A percentile compares a stretch with the other conserved stretches of the same genome.
phyloP scores from a whole-genome alignment of 441 rosid genomes.

The Brassica balearica region DNA sequence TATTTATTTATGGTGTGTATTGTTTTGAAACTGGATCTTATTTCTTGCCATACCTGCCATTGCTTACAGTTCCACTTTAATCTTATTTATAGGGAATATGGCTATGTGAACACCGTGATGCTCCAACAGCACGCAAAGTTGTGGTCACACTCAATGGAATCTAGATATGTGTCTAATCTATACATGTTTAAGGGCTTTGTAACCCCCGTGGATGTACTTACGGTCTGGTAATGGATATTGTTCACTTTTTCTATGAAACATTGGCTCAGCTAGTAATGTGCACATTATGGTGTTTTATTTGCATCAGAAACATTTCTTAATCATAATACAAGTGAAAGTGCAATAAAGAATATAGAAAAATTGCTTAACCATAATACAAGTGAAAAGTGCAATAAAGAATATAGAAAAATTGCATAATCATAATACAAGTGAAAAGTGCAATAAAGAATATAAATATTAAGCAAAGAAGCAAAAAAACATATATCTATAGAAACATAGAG shows the following conservation, averaged over 20 bases:
- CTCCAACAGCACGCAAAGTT: constrained; percentile 77
- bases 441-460: background rate
- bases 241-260: constrained; percentile 5
- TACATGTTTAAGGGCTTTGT: constrained; percentile 9
- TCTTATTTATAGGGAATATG: constrained; percentile 74
- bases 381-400: too few species aligned
- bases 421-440: background rate
- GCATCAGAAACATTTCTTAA: background rate
- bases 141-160: constrained; percentile 90
- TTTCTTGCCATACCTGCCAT: background rate
- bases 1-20: background rate
- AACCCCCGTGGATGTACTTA: constrained; percentile 22
- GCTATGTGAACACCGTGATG: constrained; percentile 96
- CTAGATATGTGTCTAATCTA: constrained; percentile 37
- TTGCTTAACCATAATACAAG: background rate
- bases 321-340: too few species aligned
- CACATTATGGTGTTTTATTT: background rate
- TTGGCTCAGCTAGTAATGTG: background rate
- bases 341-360: background rate
- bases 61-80: background rate
- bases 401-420: background rate
- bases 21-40: constrained; percentile 1
- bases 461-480: background rate
- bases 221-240: constrained; percentile 19
- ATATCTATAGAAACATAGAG: background rate